Evolutionary conservation across 1,284 basidiomycete genomes (phyloP).

Genomic region (Cryptococcus sp.): DNA sequence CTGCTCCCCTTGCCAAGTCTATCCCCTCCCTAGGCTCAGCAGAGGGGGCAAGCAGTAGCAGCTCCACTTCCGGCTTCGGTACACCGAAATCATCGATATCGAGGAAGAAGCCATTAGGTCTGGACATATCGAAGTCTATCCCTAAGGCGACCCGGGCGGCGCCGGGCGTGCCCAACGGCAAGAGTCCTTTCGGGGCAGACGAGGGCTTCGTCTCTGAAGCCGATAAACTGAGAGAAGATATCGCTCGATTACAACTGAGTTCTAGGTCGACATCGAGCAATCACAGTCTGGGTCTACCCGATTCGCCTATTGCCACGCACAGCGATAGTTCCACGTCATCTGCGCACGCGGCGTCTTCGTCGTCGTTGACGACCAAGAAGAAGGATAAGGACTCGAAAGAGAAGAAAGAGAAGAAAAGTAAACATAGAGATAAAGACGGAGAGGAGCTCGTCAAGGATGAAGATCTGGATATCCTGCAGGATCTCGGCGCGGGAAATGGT

Average conservation of each 20-base stretch:
- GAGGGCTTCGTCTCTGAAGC: conserved; percentile 51
- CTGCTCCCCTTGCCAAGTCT: too few relatives aligned
- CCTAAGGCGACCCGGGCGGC: conserved; percentile 40
- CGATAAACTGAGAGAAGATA: conserved; percentile 53
- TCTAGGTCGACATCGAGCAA: conserved; percentile 59
- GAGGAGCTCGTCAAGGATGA: conserved; percentile 75
- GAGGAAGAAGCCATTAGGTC: conserved; percentile 50
- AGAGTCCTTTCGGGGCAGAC: conserved; percentile 16
- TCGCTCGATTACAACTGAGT: conserved; percentile 59
- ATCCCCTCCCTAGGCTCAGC: too few relatives aligned
- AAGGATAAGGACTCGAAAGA: conserved; percentile 19
- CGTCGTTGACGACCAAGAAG: conserved; percentile 13
- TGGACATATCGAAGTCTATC: conserved; percentile 49
- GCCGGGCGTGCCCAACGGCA: conserved; percentile 27
- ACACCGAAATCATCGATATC: conserved; percentile 43
- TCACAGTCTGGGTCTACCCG: conserved; percentile 4
- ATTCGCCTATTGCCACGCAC: conserved; percentile 25
- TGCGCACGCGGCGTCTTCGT: conserved; percentile 1
- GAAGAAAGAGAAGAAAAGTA: conserved; percentile 30
- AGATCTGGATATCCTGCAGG: conserved; percentile 78
- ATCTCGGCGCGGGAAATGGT: conserved; percentile 95
- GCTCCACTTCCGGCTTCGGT: conserved; percentile 20
- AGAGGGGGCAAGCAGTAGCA: not conserved
- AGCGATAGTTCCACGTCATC: conserved; percentile 9
- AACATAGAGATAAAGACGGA: conserved; percentile 63